Evolutionary conservation across 352 stramenopile genomes (phyloP).

Genomic region (Globisporangium orthogonon): DNA sequence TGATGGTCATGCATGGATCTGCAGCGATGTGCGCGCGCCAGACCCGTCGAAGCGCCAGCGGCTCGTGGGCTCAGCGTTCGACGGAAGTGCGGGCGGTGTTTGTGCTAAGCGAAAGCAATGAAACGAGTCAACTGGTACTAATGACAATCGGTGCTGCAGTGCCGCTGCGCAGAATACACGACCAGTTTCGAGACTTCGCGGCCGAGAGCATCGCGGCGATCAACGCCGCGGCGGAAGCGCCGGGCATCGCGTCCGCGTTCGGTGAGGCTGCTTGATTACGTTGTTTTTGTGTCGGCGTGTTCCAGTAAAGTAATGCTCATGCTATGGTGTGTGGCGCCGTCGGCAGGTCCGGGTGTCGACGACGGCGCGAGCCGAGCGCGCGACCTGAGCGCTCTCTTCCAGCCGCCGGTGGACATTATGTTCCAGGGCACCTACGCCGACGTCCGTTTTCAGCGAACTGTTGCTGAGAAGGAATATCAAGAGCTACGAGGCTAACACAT

Average conservation of each 20-base stretch:
- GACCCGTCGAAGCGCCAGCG: conserved; percentile 79
- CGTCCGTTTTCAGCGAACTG: too few species aligned
- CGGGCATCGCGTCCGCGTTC: conserved; percentile 38
- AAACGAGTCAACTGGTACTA: background rate
- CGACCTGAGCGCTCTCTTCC: conserved; percentile 67
- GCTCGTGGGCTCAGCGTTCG: conserved; percentile 53
- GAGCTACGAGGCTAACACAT: too few species aligned
- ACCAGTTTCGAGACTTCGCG: conserved; percentile 77
- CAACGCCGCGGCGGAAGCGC: conserved; percentile 26
- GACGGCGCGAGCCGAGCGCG: conserved; percentile 21
- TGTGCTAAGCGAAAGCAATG: too few species aligned
- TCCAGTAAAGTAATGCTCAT: background rate
- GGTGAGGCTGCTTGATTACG: conserved; percentile 14
- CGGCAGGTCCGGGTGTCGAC: conserved; percentile 9
- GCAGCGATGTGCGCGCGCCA: conserved; percentile 63
- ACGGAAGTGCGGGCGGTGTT: conserved; percentile 21
- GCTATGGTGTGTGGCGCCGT: background rate
- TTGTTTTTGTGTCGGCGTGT: background rate
- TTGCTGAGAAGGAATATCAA: too few species aligned
- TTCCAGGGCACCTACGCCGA: conserved; percentile 75
- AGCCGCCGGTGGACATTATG: conserved; percentile 69
- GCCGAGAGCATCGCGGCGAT: conserved; percentile 76
- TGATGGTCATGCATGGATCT: conserved; percentile 9
- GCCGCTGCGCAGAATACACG: conserved; percentile 50
- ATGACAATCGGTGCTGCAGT: conserved; percentile 12